Conservation (phyloP, 2,329 filamentous ascomycete genomes). For the Arthroderma sp. region DNA sequence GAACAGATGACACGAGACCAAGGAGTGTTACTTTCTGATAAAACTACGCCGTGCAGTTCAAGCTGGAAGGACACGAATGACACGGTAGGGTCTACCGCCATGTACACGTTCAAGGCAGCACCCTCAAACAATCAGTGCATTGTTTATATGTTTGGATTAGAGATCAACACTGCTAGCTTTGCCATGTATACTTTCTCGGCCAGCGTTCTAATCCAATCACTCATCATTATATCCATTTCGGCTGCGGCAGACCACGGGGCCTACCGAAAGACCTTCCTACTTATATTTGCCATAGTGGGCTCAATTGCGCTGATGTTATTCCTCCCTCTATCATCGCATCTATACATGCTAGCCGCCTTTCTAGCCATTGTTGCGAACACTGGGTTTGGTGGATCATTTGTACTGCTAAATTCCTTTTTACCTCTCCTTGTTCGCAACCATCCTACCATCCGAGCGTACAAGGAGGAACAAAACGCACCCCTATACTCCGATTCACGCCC, state of each 20-base stretch:
- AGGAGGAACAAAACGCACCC: conserved; percentile 7
- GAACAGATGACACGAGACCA: conserved; percentile 89
- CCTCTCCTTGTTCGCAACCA: conserved; percentile 84
- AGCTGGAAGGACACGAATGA: conserved; percentile 39
- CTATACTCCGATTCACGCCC: background rate
- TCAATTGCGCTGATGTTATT: conserved; percentile 79
- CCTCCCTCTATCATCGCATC: conserved; percentile 59
- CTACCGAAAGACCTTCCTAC: conserved; percentile 76
- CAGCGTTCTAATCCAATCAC: conserved; percentile 75
- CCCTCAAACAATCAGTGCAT: conserved; percentile 56
- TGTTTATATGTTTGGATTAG: conserved; percentile 64
- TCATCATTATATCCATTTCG: conserved; percentile 91
- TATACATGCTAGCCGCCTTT: conserved; percentile 70
- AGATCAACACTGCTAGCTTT: conserved; percentile 56
- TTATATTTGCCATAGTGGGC: conserved; percentile 74
- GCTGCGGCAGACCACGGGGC: conserved; percentile 89
- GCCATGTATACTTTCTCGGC: conserved; percentile 73
- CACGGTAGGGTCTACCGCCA: conserved; percentile 10
- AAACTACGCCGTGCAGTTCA: conserved; percentile 58
- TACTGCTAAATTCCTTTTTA: conserved; percentile 88
- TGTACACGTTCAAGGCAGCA: conserved; percentile 9
- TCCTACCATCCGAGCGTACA: conserved; percentile 39
- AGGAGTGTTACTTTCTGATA: conserved; percentile 72
- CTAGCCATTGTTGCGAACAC: conserved; percentile 86
- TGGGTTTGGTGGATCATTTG: conserved; percentile 88